Base-by-base conservation (phyloP, 306 rosid species). In the Betula pendula region DNA sequence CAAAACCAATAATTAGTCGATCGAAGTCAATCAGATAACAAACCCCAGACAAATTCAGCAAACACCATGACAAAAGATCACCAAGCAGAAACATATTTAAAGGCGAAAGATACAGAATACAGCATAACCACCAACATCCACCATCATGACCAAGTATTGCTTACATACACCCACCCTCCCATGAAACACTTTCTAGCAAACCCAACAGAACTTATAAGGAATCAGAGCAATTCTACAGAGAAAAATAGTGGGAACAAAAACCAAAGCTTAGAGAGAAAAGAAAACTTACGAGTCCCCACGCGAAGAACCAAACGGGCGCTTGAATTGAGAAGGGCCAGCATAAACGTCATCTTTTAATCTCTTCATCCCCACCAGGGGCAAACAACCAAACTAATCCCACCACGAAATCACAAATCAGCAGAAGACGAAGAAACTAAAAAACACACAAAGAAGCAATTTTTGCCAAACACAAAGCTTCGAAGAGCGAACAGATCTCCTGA, bases 211-310 rank as follows among this genome's bases (percentile, higher is more conserved):
- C 67, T 25, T 52, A 79, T 38, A 75, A 73, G 43, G 59, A 79
- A 40, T 29, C 63, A 56, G 72, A 50, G 38, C 70, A 80, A 80
- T 70, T 81, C 71, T 16, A 74, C 27, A 75, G 43, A 65, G 40
- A 24, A 56, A 52, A 24, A 1, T 9, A 11, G 24, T 13, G 63
- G 31, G 63, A 3, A 13, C 56, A 6, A 43, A 27, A 52, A 9
- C 9, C 3, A 8, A 75, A 63, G 50, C 75, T 73, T 25, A 80
- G 22, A 47, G 44, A 71, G 72, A 72, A 52, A n/a, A 3, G 42
- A 73, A 73, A 63, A 74, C 93, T 73, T 85, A 92, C 97, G 93
- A 88, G 84, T 89, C 90, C 47, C 75, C 88, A 35, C 91, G 88
- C 8, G 92, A 86, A 27, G 97, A 84, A 68, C 74, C 72, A 72